Conservation (phyloP, 1,139 yeast genomes). For the Debaryomyces coudertii region DNA sequence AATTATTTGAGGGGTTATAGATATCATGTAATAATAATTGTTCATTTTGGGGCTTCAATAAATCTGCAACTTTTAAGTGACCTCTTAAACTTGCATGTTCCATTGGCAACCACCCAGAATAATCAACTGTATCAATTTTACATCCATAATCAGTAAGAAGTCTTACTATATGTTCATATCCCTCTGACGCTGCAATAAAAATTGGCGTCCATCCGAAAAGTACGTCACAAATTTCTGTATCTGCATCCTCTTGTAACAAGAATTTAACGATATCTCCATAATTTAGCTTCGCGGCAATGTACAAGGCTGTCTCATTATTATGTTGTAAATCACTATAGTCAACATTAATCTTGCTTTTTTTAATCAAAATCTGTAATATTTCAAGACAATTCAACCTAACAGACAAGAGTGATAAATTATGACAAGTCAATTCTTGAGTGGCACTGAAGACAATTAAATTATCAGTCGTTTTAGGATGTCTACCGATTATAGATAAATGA, state of each 20-base stretch:
- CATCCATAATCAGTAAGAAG: constrained; percentile 59
- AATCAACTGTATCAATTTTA: constrained; percentile 62
- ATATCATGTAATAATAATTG: constrained; percentile 42
- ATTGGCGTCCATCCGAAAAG: constrained; percentile 96
- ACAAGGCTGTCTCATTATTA: constrained; percentile 78
- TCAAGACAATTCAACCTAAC: constrained; percentile 66
- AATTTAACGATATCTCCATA: constrained; percentile 56
- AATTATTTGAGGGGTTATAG: constrained; percentile 42
- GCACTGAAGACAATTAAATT: constrained; percentile 55
- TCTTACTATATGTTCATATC: constrained; percentile 60
- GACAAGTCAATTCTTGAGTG: constrained; percentile 40
- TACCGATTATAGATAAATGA: constrained; percentile 80
- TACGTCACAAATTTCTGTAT: constrained; percentile 74
- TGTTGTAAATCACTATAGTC: constrained; percentile 62
- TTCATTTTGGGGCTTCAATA: constrained; percentile 52
- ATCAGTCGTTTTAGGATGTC: constrained; percentile 76
- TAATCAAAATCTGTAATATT: constrained; percentile 57
- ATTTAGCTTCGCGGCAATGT: constrained; percentile 74
- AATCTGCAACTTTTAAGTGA: constrained; percentile 69
- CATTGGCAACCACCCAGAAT: constrained; percentile 95
- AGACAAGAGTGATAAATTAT: constrained; percentile 66
- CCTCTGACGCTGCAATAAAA: constrained; percentile 90
- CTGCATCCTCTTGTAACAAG: constrained; percentile 59
- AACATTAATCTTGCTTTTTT: constrained; percentile 62
- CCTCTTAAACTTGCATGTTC: constrained; percentile 96